Base-by-base conservation (phyloP, 176 grass and related monocot genomes). In the Ensete ventricosum region DNA sequence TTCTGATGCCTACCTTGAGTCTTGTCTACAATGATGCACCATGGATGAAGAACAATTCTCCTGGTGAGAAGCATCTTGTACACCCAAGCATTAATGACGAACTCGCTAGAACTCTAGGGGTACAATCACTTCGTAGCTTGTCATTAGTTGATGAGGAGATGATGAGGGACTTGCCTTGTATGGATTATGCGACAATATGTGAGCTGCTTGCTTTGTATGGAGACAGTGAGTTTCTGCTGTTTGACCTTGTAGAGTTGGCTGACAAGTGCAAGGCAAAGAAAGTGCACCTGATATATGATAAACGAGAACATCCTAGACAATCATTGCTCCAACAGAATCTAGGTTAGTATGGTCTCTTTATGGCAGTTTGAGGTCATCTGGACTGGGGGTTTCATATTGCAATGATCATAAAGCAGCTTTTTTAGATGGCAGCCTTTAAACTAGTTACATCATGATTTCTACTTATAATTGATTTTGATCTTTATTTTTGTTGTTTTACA, bases 11-110 rank as follows among this genome's bases (percentile, higher is more conserved):
- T 87, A 78, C 90, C 73, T 87, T 83, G 76, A 88, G 84, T 79
- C 89, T 97, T 82, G 72, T 97, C 63, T 97, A 97, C 80, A 93
- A 97, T 59, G 93, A 97, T 76, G 93, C 87, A 79, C 89, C 93
- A 77, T 97, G 93, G 93, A 90, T 97, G 87, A 79, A 87, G 22
- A 73, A 73, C 82, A 84, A 77, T 82, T 76, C 80, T 78, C 26
- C 81, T 11, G 84, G 74, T 60, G 80, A 81, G 79, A 92, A 92
- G 70, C 86, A 82, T 80, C 88, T 97, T 76, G 83, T 97, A 55
- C 90, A 97, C 85, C 79, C 62, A 73, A 90, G 81, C 70, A 90
- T 97, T 78, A 85, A 79, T 77, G 91, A 97, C 85, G 93, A 90
- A 79, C 79, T 97, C 67, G 90, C 93, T 65, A 97, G 85, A 75